Evolutionary conservation across 1,284 basidiomycete genomes (phyloP), one percentile per base, ranked within the genome.

Genomic region (Golubevia pallescens): DNA sequence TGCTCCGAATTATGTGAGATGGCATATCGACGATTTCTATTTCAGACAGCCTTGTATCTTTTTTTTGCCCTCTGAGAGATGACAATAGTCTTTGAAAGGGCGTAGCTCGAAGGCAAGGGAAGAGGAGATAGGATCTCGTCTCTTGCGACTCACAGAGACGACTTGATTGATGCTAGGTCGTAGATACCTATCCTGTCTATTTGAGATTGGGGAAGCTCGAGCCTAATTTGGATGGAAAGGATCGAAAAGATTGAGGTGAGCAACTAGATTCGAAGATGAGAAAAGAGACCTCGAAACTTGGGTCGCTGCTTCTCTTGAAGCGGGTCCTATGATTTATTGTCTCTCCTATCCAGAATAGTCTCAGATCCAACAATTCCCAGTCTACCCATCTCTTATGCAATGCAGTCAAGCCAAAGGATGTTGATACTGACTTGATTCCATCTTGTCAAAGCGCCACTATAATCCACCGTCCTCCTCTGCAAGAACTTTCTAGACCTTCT

Each of bases 391-490:
- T 13, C 2, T 13, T 19, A 48, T 28, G 3, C 42, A 28, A 1
- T 60, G n/a, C 16, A 63, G 59, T 48, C 32, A 32, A 61, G 63
- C 21, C 62, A 23, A 7, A 70, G 69, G 0, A 59, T 55, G 2
- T 60, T 55, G 0, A 67, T 66, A 56, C 67, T 65, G 19, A 61
- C 63, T 10, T 62, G 57, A 6, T n/a, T 38, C 56, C 66, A 74
- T 8, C 61, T 65, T 2, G 71, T 65, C 0, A 77, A 52, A 0
- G 69, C 66, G 20, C 75, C 75, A 68, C 75, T 78, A 68, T 80
- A 85, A 66, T 85, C 82, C 23, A 85, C 77, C 0, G 81, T 85
- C 3, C 82, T 69, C 1, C 82, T 67, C 65, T 85, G 81, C 62
- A 80, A 63, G 66, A 76, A 80, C 42, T 77, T 77, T 28, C 80